Conservation (phyloP, 2,329 filamentous ascomycete species). For the Neurospora crassa region DNA sequence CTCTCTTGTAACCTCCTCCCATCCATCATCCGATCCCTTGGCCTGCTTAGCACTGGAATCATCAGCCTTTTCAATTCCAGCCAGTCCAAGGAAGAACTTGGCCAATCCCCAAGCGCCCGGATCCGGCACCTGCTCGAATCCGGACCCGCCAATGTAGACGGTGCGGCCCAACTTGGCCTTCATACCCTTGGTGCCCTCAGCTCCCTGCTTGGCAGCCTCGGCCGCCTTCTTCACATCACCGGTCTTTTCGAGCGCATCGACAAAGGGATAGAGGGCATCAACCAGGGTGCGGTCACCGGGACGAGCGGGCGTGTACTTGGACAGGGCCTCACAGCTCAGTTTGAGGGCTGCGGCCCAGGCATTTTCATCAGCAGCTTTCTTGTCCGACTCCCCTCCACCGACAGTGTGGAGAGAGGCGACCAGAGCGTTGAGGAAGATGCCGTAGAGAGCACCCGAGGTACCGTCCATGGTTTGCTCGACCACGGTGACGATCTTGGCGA, state of each 20-base stretch:
- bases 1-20: slow-evolving; percentile 12
- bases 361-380: slow-evolving; percentile 28
- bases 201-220: slow-evolving; percentile 62
- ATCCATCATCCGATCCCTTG: slow-evolving; percentile 11
- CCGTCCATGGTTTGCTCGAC: slow-evolving; percentile 52
- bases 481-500: slow-evolving; percentile 42
- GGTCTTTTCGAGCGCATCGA: slow-evolving; percentile 57
- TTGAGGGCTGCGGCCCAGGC: slow-evolving; percentile 57
- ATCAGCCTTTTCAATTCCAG: slow-evolving; percentile 36
- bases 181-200: slow-evolving; percentile 85
- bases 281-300: slow-evolving; percentile 85
- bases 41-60: slow-evolving; percentile 27
- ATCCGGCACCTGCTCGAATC: slow-evolving; percentile 58
- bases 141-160: slow-evolving; percentile 71
- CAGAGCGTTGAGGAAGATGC: slow-evolving; percentile 85
- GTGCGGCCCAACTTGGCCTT: slow-evolving; percentile 75
- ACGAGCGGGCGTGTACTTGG: slow-evolving; percentile 79
- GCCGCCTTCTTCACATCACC: slow-evolving; percentile 65
- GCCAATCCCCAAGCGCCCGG: slow-evolving; percentile 66
- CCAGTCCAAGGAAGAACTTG: slow-evolving; percentile 72
- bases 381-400: slow-evolving; percentile 29
- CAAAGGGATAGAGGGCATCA: slow-evolving; percentile 83
- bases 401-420: slow-evolving; percentile 49
- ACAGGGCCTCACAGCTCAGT: slow-evolving; percentile 60
- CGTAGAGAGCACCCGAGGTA: slow-evolving; percentile 52